Base-by-base conservation (phyloP, 768 basidiomycete species). In the Kwoniella sp. region DNA sequence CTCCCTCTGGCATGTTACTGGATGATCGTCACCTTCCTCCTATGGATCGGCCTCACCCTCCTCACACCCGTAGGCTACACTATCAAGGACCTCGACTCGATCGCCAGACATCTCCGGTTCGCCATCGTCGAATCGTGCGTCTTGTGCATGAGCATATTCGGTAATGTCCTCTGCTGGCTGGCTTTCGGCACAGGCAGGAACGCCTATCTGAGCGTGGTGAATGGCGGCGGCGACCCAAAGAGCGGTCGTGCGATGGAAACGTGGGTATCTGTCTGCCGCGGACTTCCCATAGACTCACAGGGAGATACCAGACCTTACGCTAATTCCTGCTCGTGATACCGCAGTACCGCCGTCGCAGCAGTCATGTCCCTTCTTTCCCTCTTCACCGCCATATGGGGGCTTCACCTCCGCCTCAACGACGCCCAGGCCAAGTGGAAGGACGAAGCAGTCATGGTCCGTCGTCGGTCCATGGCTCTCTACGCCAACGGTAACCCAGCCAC, bases 1-100 rank as follows among this genome's bases (percentile, higher is more conserved):
- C 53, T 74, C 0, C 73, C 73, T 0, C 48, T 71, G 60, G 61
- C 73, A 14, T 70, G 70, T 36, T 74, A 74, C 45, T 74, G 73
- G 73, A 39, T 60, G 22, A 72, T 74, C 39, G 56, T 74, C 37
- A 62, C 59, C 7, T 50, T 67, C 12, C 37, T 70, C 49, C 43
- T 53, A 32, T 74, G 73, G 73, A 62, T 65, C 7, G 36, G 57
- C 12, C 54, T 74, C 5, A 56, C 67, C 27, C 58, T 64, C 29
- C 57, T 58, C 22, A 37, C 62, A 4, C 47, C 64, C 2, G 32
- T 66, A 7, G 73, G 70, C 3, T 74, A 74, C 53, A 31, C 23
- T 19, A 70, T 74, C 56, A 50, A 55, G 6, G 65, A 70, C 23
- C 60, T 70, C 27, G 69, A 71, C 31, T 61, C 57, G 15, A 67